Evolutionary conservation across 805 yeast genomes (phyloP).

Genomic region (Ogataea glucozyma): DNA sequence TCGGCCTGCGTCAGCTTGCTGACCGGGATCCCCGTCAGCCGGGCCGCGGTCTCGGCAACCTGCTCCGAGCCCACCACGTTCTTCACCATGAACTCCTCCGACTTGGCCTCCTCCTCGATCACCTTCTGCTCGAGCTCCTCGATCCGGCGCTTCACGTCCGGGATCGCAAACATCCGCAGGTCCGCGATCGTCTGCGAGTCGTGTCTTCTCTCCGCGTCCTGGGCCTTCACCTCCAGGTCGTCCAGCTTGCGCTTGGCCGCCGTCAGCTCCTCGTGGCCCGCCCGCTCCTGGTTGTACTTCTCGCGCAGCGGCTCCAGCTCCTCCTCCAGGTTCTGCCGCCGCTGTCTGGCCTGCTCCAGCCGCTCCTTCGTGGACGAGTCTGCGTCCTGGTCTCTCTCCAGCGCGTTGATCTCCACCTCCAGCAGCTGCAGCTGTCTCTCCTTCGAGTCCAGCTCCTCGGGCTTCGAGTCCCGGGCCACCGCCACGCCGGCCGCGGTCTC

Average conservation of each 20-base stretch:
- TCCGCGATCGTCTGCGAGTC: conserved; percentile 96
- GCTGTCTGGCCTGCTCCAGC: conserved; percentile 72
- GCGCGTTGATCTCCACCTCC: conserved; percentile 94
- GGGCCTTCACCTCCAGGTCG: conserved; percentile 89
- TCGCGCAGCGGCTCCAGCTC: conserved; percentile 82
- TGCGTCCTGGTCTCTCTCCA: conserved; percentile 92
- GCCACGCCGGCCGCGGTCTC: conserved; percentile 97
- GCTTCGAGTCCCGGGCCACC: conserved; percentile 96
- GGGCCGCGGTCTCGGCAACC: conserved; percentile 52
- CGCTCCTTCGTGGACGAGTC: conserved; percentile 83
- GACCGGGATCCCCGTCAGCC: conserved; percentile 93
- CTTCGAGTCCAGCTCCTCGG: conserved; percentile 90
- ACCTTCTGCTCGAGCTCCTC: conserved; percentile 72
- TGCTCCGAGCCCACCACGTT: conserved; percentile 78
- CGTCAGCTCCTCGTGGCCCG: conserved; percentile 89
- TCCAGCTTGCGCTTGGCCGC: conserved; percentile 87
- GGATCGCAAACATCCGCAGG: conserved; percentile 94
- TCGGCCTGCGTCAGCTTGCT: conserved; percentile 93
- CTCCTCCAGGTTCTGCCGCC: conserved; percentile 81
- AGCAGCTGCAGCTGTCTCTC: conserved; percentile 90
- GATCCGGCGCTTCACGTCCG: conserved; percentile 80
- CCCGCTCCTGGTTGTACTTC: conserved; percentile 80
- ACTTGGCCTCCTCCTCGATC: conserved; percentile 62
- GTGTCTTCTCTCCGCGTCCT: conserved; percentile 95
- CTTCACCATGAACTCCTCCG: conserved; percentile 62